These are phyloP conservation scores for Blyttiomyces sp. DNA, from an alignment of 371 early-diverging fungal species.

Conservation along the genomic window DNA sequence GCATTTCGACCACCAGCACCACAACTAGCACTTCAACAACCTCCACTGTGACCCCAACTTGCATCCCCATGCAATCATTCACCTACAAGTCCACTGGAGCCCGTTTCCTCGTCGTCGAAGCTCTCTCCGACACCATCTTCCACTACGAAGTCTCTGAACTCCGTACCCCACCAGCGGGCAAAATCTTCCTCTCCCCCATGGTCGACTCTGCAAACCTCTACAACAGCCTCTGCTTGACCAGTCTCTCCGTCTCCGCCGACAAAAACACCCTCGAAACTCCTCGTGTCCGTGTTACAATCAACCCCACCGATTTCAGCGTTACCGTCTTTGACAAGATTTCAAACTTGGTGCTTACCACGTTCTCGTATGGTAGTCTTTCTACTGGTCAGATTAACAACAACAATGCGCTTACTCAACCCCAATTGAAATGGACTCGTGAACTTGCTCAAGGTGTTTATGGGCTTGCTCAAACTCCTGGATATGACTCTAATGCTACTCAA, in stretches of 20 bases:
- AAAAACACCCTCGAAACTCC: constrained; percentile 3
- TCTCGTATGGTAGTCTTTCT: neutral
- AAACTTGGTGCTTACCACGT: constrained; percentile 14
- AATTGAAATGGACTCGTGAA: constrained; percentile 14
- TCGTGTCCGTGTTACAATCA: constrained; percentile 6
- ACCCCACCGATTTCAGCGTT: constrained; percentile 6
- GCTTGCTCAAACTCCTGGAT: no score
- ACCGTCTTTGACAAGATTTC: constrained; percentile 15
- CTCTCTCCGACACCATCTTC: constrained; percentile 18
- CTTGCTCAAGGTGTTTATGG: no score
- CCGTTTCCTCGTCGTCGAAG: constrained; percentile 18
- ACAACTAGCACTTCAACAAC: neutral
- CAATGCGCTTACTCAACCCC: neutral
- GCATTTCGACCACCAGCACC: neutral
- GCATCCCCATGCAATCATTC: no score
- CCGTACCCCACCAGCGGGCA: neutral
- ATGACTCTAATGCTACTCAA: no score
- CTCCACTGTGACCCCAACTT: neutral
- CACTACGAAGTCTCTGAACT: constrained; percentile 13
- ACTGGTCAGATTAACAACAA: neutral
- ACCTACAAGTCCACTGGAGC: no score
- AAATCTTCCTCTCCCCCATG: constrained; percentile 16
- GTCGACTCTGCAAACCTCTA: constrained; percentile 16
- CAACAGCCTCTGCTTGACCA: constrained; percentile 11
- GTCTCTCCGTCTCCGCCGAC: neutral